Evolutionary conservation across 257 asterid species (phyloP).

Genomic region (Nicotiana tabacum): DNA sequence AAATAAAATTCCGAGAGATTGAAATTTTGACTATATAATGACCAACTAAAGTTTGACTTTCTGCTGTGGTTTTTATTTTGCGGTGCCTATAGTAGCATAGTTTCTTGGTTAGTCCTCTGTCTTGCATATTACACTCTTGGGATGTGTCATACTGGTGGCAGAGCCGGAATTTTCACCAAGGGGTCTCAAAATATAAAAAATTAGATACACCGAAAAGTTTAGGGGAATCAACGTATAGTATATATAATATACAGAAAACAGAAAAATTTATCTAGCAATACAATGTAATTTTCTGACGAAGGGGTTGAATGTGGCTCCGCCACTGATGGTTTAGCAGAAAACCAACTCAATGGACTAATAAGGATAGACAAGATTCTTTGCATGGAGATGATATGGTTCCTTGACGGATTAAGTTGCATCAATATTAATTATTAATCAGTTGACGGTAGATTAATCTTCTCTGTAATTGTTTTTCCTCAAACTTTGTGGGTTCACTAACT

Average conservation of each 20-base stretch:
- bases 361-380: neutral
- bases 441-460: slow-evolving; percentile 6
- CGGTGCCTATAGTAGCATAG: neutral
- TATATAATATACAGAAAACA: no score
- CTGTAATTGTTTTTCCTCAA: neutral
- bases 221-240: no score
- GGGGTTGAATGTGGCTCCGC: no score
- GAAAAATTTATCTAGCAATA: no score
- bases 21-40: neutral
- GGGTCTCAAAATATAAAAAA: no score
- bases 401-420: neutral
- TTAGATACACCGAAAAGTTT: no score
- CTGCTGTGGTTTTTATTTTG: neutral
- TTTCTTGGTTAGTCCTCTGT: neutral
- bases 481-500: slow-evolving; percentile 16
- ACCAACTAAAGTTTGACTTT: neutral
- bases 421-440: neutral
- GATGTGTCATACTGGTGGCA: neutral
- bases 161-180: no score
- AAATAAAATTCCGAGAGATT: neutral
- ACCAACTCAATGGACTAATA: neutral
- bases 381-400: slow-evolving; percentile 4
- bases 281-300: no score
- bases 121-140: neutral
- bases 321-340: neutral